Base-by-base conservation (phyloP, 768 basidiomycete genomes). In the Agrocybe praecox region DNA sequence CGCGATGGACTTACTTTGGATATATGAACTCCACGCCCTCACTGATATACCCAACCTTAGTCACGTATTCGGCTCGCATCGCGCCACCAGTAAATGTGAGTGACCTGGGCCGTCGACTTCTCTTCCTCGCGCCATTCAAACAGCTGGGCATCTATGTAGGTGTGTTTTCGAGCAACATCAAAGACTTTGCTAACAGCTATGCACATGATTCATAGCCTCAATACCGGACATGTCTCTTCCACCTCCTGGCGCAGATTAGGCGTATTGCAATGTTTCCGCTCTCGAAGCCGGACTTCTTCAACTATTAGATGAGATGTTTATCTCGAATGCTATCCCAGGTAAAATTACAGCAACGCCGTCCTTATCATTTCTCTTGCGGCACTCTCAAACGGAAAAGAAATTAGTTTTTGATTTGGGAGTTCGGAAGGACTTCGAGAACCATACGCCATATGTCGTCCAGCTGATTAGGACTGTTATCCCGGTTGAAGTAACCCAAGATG, bases 401-500 rank as follows among this genome's bases (percentile, higher is more conserved):
- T 47, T 60, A 21, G n/a, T n/a, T 6, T 63, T 63, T 15, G 58
- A 63, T 24, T 53, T 60, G 2, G 58, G 58, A 8, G 56, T 60
- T 18, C 40, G 55, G 26, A 15, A 21, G 6, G 56, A 63, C 33
- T 3, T 46, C 11, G 43, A 52, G 9, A 44, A 42, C 19, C 54
- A 55, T 49, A 47, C 58, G 15, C 59, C 59, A 12, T 29, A 9
- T 4, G 32, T 22, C 12, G 47, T 63, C 17, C 53, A 33, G 21
- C 18, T 43, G 18, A 47, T 10, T 14, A n/a, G 44, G 17, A 17
- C 33, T 10, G 44, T 18, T 12, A 17, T 9, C 32, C 24, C 29
- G 7, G 50, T 68, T 17, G 64, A 65, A 19, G 60, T 70, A 19
- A 62, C 67, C 0, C 75, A 80, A 52, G 72, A 70, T 42, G 6